Evolutionary conservation across 768 basidiomycete genomes (phyloP).

Genomic region (Boletus rubropictus): DNA sequence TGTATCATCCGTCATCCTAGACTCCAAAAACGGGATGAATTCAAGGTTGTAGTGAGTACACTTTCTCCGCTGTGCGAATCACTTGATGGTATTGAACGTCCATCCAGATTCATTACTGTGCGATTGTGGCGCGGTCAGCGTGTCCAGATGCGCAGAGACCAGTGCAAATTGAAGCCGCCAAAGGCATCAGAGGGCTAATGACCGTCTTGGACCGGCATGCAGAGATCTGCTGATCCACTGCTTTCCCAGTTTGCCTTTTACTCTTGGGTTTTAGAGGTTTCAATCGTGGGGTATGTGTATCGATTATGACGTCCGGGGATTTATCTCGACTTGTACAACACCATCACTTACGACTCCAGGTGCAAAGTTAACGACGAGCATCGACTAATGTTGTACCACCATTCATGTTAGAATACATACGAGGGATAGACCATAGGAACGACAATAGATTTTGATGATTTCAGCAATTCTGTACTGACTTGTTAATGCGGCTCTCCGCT

Average conservation of each 20-base stretch:
- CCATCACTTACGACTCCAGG: conserved; percentile 7
- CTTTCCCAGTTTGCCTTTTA: neutral
- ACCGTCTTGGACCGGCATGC: conserved; percentile 33
- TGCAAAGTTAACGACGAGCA: conserved; percentile 13
- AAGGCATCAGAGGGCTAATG: conserved; percentile 34
- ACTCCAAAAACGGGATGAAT: conserved; percentile 27
- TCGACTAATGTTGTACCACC: conserved; percentile 27
- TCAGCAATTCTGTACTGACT: conserved; percentile 25
- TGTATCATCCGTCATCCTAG: conserved; percentile 31
- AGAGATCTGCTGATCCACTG: conserved; percentile 18
- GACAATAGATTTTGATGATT: conserved; percentile 6
- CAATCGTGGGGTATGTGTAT: conserved; percentile 20
- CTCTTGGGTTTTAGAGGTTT: conserved; percentile 15
- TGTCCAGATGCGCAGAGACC: conserved; percentile 35
- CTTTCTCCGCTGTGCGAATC: conserved; percentile 6
- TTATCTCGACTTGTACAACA: conserved; percentile 13
- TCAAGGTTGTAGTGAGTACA: conserved; percentile 31
- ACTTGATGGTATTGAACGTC: conserved; percentile 10
- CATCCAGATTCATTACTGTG: conserved; percentile 30
- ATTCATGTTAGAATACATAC: conserved; percentile 19
- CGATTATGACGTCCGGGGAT: conserved; percentile 8
- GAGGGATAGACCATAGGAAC: conserved; percentile 6
- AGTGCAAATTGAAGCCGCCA: conserved; percentile 32
- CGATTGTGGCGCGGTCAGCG: conserved; percentile 33
- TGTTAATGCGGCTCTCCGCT: conserved; percentile 66